A percentile compares a stretch with the other conserved stretches of the same genome.
Evolutionary conservation across 2,329 filamentous ascomycete genomes (phyloP).

Genomic region (Claviceps arundinis): DNA sequence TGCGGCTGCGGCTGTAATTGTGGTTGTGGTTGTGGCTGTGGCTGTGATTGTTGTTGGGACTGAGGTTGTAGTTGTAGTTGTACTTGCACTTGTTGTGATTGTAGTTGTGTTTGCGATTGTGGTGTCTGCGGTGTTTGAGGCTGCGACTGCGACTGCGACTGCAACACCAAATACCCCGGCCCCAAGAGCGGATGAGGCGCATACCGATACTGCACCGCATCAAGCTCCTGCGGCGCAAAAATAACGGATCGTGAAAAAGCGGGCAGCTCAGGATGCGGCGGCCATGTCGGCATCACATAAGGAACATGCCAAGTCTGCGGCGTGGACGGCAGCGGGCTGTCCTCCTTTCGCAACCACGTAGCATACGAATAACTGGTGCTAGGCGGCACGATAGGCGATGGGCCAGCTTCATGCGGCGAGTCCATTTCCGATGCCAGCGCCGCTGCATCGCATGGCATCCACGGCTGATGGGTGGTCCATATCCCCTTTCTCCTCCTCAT

Average conservation of each 20-base stretch:
- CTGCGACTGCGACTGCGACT: constrained; percentile 3
- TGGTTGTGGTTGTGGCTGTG: background rate
- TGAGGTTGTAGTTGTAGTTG: background rate
- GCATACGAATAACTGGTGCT: constrained; percentile 1
- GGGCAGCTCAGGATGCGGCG: constrained; percentile 2
- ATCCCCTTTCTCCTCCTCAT: constrained; percentile 6
- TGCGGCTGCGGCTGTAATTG: constrained; percentile 3
- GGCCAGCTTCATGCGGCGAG: background rate
- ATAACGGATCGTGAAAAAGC: background rate
- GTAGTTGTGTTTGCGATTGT: background rate
- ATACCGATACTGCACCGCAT: constrained; percentile 5
- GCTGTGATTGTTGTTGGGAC: background rate
- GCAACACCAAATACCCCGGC: constrained; percentile 6
- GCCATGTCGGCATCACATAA: constrained; percentile 1
- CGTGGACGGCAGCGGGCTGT: background rate
- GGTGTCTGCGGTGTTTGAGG: background rate
- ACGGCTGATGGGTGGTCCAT: constrained; percentile 5
- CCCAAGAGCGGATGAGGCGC: constrained; percentile 5
- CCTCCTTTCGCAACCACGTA: background rate
- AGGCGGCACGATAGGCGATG: constrained; percentile 3
- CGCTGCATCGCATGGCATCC: background rate
- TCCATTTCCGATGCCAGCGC: constrained; percentile 1
- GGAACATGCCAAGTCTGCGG: constrained; percentile 1
- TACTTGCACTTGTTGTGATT: background rate
- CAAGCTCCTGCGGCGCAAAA: constrained; percentile 3